These are phyloP conservation scores for Aspergillus intermedius DNA, from an alignment of 2,329 filamentous ascomycete species.

Conservation along the genomic window DNA sequence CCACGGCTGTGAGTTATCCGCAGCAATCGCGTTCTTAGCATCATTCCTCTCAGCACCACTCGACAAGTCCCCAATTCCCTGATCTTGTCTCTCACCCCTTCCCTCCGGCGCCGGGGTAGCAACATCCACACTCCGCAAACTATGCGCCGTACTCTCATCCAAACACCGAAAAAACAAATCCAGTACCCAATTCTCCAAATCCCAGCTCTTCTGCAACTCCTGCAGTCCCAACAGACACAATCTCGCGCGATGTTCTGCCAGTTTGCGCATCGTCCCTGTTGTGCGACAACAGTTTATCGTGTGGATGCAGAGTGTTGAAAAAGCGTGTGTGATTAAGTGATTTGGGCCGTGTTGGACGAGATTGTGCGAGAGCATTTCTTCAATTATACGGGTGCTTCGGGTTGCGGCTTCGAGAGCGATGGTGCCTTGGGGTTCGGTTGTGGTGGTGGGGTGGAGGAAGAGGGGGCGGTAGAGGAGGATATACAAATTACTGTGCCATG, in stretches of 20 bases:
- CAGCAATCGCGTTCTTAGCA: conserved; percentile 1
- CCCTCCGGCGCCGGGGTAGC: not conserved
- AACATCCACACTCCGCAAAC: conserved; percentile 18
- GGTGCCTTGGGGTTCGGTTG: conserved; percentile 29
- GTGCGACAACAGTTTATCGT: conserved; percentile 38
- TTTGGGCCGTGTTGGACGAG: conserved; percentile 41
- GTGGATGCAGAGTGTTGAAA: conserved; percentile 45
- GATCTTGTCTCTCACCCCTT: conserved; percentile 1
- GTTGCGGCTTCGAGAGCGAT: conserved; percentile 42
- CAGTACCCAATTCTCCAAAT: conserved; percentile 45
- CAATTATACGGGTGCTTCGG: conserved; percentile 42
- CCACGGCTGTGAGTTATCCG: conserved; percentile 4
- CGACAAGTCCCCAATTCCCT: not conserved
- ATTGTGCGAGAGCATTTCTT: conserved; percentile 42
- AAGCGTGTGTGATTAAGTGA: conserved; percentile 45
- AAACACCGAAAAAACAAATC: conserved; percentile 45
- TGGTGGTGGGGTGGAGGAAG: conserved; percentile 32
- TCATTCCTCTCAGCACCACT: conserved; percentile 3
- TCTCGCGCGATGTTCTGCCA: conserved; percentile 46
- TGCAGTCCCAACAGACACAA: conserved; percentile 43
- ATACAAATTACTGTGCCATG: conserved; percentile 34
- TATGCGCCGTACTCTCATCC: conserved; percentile 40
- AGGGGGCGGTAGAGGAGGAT: conserved; percentile 41
- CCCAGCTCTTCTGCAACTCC: conserved; percentile 46
- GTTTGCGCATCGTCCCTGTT: conserved; percentile 33